These are phyloP conservation scores for Podila epicladia DNA, from an alignment of 192 early-diverging fungal genomes.

Conservation along the genomic window DNA sequence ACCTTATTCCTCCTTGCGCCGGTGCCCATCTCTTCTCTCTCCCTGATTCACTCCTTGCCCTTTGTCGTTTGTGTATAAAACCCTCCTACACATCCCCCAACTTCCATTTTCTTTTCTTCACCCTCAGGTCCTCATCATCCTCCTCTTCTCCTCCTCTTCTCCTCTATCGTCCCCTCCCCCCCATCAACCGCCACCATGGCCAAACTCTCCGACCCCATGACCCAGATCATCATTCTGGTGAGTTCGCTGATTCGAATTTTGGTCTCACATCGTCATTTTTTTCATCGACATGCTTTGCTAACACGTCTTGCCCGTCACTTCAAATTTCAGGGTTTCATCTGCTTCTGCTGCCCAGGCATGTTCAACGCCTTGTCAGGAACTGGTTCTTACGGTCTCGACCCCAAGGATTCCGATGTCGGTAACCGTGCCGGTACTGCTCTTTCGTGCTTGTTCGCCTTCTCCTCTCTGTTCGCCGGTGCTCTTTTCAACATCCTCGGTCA, in stretches of 20 bases:
- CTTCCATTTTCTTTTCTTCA: constrained; percentile 18
- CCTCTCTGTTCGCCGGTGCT: constrained; percentile 78
- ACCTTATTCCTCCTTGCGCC: not conserved
- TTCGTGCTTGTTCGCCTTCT: constrained; percentile 77
- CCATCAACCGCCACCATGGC: constrained; percentile 3
- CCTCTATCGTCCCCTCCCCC: not conserved
- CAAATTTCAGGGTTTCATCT: constrained; percentile 71
- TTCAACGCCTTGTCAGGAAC: constrained; percentile 70
- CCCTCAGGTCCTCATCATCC: constrained; percentile 18
- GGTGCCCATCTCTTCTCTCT: not conserved
- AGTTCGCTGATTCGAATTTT: not conserved
- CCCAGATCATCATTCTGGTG: constrained; percentile 44
- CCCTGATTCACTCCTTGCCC: not conserved
- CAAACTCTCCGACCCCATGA: constrained; percentile 35
- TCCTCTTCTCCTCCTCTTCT: not conserved
- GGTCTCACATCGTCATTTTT: constrained; percentile 2
- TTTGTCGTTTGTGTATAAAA: not conserved
- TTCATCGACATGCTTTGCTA: constrained; percentile 70
- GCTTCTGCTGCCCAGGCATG: constrained; percentile 83
- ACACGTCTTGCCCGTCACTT: constrained; percentile 56
- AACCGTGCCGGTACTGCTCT: constrained; percentile 80
- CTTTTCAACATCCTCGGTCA: constrained; percentile 84
- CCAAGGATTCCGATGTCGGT: constrained; percentile 58
- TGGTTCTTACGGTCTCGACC: constrained; percentile 29
- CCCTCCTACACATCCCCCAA: not conserved